A percentile compares a stretch with the other conserved stretches of the same genome.
Conservation (phyloP, 2,329 filamentous ascomycete species). For the Claviceps capensis region DNA sequence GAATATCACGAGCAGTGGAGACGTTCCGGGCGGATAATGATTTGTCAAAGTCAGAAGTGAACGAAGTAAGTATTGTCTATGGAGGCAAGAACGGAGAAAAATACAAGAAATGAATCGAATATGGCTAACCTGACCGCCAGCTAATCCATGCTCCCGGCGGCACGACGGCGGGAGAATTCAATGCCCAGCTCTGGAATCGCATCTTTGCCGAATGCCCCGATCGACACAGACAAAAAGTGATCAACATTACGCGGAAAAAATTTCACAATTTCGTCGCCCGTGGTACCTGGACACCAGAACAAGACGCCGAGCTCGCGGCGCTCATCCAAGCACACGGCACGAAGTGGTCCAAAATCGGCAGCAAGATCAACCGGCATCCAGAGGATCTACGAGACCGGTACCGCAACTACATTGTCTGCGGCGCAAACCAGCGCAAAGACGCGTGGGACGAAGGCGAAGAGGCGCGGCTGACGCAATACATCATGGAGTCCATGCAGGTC, state of each 20-base stretch:
- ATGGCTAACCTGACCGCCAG: constrained; percentile 6
- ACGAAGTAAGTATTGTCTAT: constrained; percentile 23
- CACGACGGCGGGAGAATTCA: constrained; percentile 20
- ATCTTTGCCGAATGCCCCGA: constrained; percentile 35
- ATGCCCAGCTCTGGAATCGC: constrained; percentile 34
- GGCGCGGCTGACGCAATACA: constrained; percentile 32
- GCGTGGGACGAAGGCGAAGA: constrained; percentile 51
- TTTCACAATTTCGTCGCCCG: constrained; percentile 52
- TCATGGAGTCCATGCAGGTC: constrained; percentile 36
- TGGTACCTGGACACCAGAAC: constrained; percentile 28
- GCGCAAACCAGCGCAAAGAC: constrained; percentile 35
- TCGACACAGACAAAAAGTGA: constrained; percentile 38
- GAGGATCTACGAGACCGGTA: constrained; percentile 58
- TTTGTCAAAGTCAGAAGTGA: constrained; percentile 32
- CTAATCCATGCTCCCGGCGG: constrained; percentile 24
- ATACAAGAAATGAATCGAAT: background rate
- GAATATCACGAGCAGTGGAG: constrained; percentile 28
- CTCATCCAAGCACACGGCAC: constrained; percentile 24
- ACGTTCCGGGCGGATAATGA: constrained; percentile 28
- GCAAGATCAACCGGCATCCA: constrained; percentile 47
- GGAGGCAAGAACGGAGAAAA: background rate
- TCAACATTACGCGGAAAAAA: constrained; percentile 43
- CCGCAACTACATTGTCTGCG: constrained; percentile 51
- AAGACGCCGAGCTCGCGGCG: constrained; percentile 22
- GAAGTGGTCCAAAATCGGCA: constrained; percentile 49